Base-by-base conservation (phyloP, 2,329 filamentous ascomycete species). In the Alternaria sp. region DNA sequence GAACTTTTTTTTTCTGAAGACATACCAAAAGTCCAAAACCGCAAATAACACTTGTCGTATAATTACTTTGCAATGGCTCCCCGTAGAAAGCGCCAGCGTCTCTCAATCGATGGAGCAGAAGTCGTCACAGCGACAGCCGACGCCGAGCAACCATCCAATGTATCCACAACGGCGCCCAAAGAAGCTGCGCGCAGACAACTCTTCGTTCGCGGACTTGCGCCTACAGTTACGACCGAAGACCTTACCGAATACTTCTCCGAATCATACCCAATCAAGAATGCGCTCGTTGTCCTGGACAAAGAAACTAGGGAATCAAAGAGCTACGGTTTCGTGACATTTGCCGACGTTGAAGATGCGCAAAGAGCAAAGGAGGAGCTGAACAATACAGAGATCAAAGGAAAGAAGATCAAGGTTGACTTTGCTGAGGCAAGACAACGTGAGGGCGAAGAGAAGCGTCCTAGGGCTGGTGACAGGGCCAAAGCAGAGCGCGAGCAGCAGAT, bases 301-400 rank as follows among this genome's bases (percentile, higher is more conserved):
- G 84, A 88, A 65, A 96, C 93, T 2, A 97, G 97, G 73, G 82
- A 88, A 68, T 97, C 92, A 13, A 90, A 92, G 74, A 94, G 95
- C 17, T 99, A 93, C 77, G 95, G 95, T 52, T 99, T 99, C 78
- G 94, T 99, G 56, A 98, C 95, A 2, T 95, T 99, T 72, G 92
- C 93, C 69, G 95, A 99, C 74, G 86, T 90, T 29, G 93, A 97
- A 66, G 95, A 99, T 81, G 93, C 94, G 11, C 82, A 88, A 65
- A 86, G 89, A 63, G 96, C 95, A 17, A 86, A 91, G 73, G 86
- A 89, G 56, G 90, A 96, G 75, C 86, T 97, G 72, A 87, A 97
- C 77, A 91, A 91, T 62, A 84, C 90, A 44, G 80, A 87, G 26
- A 86, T 97, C 68, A 86, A 93, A 49, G 94, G 93, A 21, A 88